phyloP scores from a whole-genome alignment of 2,329 filamentous ascomycete species.

The Colletotrichum tamarilloi region DNA sequence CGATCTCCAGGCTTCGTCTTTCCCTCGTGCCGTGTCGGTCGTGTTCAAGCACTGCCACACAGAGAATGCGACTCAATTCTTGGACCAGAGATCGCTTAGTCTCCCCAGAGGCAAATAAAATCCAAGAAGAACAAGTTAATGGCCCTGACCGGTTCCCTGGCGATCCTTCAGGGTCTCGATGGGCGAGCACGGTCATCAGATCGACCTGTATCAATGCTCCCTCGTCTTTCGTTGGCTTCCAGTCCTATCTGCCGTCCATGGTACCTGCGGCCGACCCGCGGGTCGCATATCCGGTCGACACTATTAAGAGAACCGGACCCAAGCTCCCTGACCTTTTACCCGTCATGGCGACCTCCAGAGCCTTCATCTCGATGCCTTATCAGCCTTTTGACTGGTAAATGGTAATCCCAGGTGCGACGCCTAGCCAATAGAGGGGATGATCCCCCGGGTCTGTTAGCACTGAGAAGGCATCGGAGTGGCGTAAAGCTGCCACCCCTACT shows the following conservation, averaged over 20 bases:
- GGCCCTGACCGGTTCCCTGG: conserved; percentile 25
- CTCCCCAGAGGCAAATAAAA: conserved; percentile 21
- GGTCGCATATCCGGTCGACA: conserved; percentile 12
- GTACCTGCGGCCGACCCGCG: conserved; percentile 31
- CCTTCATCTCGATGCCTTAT: not conserved
- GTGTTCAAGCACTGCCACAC: conserved; percentile 20
- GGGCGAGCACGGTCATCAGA: conserved; percentile 2
- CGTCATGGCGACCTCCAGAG: not conserved
- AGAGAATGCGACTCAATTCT: conserved; percentile 12
- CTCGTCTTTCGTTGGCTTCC: not conserved
- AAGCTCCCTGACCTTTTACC: not conserved
- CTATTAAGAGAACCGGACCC: not conserved
- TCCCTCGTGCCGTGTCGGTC: not conserved
- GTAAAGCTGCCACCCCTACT: conserved; percentile 29
- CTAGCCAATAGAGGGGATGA: conserved; percentile 1
- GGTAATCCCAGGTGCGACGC: not conserved
- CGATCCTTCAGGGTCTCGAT: conserved; percentile 19
- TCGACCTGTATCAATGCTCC: conserved; percentile 3
- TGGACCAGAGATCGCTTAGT: not conserved
- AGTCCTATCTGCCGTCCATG: not conserved
- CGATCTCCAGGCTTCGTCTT: not conserved
- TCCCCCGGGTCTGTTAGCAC: conserved; percentile 5
- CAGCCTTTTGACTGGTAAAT: conserved; percentile 6
- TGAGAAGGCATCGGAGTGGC: conserved; percentile 5
- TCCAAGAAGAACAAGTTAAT: conserved; percentile 21